Conservation (phyloP, 148 eudicot genomes). For the Rheum nobile region DNA sequence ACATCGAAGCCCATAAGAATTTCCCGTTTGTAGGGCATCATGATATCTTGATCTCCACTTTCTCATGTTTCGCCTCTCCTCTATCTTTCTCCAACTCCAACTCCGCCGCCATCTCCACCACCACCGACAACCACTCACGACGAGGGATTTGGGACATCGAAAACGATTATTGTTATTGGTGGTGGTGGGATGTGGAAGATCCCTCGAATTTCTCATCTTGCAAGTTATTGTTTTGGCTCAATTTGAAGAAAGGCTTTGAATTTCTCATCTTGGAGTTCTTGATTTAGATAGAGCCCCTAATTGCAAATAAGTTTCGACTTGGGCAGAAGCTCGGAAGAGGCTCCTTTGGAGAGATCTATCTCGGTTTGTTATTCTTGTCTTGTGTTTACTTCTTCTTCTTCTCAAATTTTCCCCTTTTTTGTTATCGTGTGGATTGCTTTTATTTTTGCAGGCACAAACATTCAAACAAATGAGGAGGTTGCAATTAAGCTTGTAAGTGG, state of each 20-base stretch:
- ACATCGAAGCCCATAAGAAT: constrained; percentile 8
- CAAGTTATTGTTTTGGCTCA: background rate
- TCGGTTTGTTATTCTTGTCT: constrained; percentile 26
- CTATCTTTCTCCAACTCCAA: constrained; percentile 5
- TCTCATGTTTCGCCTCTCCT: background rate
- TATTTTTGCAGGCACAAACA: constrained; percentile 48
- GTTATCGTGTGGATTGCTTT: background rate
- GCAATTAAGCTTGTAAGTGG: constrained; percentile 73
- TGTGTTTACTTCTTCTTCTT: background rate
- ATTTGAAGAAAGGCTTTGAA: background rate
- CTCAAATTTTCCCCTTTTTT: background rate
- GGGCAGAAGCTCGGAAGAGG: constrained; percentile 76
- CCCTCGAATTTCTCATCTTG: background rate
- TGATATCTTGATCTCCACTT: background rate
- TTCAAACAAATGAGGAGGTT: constrained; percentile 69
- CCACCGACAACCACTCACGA: background rate
- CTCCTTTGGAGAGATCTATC: constrained; percentile 79
- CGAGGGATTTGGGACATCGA: background rate
- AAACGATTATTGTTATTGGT: background rate
- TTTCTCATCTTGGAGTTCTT: constrained; percentile 4
- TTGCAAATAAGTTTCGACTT: constrained; percentile 64
- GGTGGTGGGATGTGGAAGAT: background rate
- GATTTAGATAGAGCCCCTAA: constrained; percentile 51
- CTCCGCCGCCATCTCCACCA: constrained; percentile 9
- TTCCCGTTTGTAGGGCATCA: background rate